Conservation (phyloP, 2,329 filamentous ascomycete species). For the Aspergillus hiratsukae region DNA sequence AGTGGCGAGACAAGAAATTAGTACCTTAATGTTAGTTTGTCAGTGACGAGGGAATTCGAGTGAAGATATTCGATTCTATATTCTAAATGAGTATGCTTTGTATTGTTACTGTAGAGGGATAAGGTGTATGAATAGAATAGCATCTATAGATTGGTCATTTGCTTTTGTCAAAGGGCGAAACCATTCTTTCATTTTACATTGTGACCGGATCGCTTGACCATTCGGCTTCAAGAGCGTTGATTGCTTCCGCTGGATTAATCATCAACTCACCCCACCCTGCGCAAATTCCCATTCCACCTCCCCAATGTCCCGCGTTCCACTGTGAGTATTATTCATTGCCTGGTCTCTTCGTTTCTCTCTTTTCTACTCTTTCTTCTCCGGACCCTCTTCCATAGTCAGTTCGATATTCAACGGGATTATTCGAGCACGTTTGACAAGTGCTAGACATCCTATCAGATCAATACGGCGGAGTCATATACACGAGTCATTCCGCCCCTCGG, state of each 20-base stretch:
- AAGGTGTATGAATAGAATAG: neutral
- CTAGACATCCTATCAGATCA: neutral
- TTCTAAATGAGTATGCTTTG: neutral
- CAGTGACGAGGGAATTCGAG: no score
- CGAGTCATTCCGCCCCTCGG: neutral
- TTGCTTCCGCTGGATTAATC: conserved; percentile 2
- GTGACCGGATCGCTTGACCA: neutral
- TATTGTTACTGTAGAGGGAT: neutral
- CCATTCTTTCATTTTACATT: neutral
- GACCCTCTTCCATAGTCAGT: neutral
- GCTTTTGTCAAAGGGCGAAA: neutral
- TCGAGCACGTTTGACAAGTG: neutral
- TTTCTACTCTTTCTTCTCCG: neutral
- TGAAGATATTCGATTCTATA: neutral
- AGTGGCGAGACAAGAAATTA: neutral
- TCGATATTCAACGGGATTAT: neutral
- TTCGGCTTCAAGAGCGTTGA: neutral
- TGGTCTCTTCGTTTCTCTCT: neutral
- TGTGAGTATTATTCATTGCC: neutral
- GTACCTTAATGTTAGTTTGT: no score
- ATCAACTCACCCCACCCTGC: neutral
- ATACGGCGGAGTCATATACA: neutral
- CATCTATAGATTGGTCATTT: neutral
- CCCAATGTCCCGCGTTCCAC: neutral
- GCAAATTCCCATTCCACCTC: neutral